Conservation (phyloP, 495 filamentous ascomycete genomes). For the Neurospora sp. region DNA sequence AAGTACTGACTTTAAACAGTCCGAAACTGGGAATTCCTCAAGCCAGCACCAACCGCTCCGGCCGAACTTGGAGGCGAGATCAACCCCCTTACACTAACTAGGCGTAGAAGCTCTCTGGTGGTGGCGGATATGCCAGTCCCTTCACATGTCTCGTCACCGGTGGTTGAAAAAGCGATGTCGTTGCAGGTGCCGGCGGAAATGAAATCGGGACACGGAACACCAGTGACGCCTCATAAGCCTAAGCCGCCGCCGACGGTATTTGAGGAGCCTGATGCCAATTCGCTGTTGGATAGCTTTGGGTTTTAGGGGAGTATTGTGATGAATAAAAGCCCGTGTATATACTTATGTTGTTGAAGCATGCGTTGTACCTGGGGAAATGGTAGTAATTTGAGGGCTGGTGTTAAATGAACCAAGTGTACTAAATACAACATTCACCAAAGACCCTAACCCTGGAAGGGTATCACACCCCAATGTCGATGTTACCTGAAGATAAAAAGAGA, state of each 20-base stretch:
- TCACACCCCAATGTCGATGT: background rate
- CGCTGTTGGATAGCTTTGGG: slow-evolving; percentile 69
- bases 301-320: slow-evolving; percentile 33
- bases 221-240: slow-evolving; percentile 45
- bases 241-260: slow-evolving; percentile 71
- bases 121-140: slow-evolving; percentile 61
- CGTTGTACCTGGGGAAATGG: background rate
- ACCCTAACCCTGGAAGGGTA: background rate
- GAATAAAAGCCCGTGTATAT: background rate
- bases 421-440: background rate
- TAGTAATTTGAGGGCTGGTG: background rate
- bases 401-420: background rate
- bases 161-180: slow-evolving; percentile 31
- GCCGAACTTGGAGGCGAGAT: slow-evolving; percentile 30
- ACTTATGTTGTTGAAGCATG: background rate
- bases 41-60: slow-evolving; percentile 26
- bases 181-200: slow-evolving; percentile 33
- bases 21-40: slow-evolving; percentile 79
- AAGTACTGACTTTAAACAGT: slow-evolving; percentile 24
- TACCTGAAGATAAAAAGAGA: background rate
- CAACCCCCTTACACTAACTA: slow-evolving; percentile 50
- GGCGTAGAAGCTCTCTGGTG: slow-evolving; percentile 62
- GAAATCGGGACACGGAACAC: slow-evolving; percentile 35
- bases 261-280: slow-evolving; percentile 81
- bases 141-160: slow-evolving; percentile 18